Evolutionary conservation across 352 stramenopile genomes (phyloP), one percentile per base, ranked within the genome.

Genomic region (Globisporangium paroecandrum): DNA sequence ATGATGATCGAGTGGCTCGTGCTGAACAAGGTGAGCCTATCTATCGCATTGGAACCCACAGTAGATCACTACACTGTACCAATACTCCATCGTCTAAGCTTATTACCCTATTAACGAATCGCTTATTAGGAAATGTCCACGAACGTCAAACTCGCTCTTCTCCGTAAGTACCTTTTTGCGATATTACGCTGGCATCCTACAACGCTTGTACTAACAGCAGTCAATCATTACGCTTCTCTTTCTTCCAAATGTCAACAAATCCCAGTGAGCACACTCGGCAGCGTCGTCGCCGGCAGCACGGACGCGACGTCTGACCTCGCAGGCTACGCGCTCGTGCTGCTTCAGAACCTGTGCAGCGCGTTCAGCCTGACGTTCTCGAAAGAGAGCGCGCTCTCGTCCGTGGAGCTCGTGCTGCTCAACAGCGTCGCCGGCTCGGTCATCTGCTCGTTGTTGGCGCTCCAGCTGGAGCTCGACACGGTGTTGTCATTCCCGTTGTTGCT

Each of bases 1-100:
- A 78, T 92, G 74, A 70, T 90, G 59, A 89, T 92, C 70, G 84
- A 92, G 64, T 90, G 80, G 79, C 71, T 92, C 71, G 77, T 90
- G 62, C 74, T 90, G 49, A 69, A 78, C 72, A 89, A 92, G 68
- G 77, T 81, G n/a, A 20, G 58, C 7, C 1, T 22, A 7, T 53
- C 1, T 22, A 4, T 53, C 5, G 27, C 1, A n/a, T 58, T 60
- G 41, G 41, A 49, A 49, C 41, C 15, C 41, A 22, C 15, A 49
- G 41, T n/a, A 49, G 41, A 49, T 6, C 41, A n/a, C 15, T n/a
- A 47, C 13, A 8, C 29, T 32, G 29, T 20, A 47, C 4, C 15
- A n/a, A 20, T 22, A 49, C 4, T 24, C 18, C 6, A 51, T 24
- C 43, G n/a, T 62, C 32, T 32, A 13, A 62, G 10, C 9, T 25